phyloP scores from a whole-genome alignment of 208 protist species.

The Trypanosoma lewisi region DNA sequence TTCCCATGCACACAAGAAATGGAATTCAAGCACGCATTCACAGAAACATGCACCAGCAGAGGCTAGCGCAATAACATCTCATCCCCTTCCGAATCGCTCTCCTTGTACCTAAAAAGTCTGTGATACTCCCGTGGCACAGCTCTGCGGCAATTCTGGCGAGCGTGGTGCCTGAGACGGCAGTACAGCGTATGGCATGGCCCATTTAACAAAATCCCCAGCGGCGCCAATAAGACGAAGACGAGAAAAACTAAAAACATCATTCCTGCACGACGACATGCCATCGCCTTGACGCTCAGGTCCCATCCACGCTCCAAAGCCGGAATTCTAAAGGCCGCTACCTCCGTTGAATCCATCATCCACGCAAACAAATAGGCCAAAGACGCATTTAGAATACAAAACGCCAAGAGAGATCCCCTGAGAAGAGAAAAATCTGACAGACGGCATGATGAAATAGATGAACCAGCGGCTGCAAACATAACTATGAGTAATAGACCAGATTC shows the following conservation, averaged over 20 bases:
- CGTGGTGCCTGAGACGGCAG: constrained; percentile 14
- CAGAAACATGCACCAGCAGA: background rate
- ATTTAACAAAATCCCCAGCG: constrained; percentile 1
- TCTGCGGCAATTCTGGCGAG: constrained; percentile 13
- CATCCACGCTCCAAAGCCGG: constrained; percentile 23
- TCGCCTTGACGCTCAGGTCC: constrained; percentile 23
- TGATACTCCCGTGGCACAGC: constrained; percentile 13
- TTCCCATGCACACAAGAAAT: background rate
- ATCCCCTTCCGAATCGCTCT: constrained; percentile 25
- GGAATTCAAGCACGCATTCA: constrained; percentile 7
- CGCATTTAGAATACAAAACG: constrained; percentile 21
- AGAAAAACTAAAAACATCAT: constrained; percentile 13
- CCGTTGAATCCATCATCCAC: constrained; percentile 30
- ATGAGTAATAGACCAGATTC: background rate
- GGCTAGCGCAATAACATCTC: constrained; percentile 7
- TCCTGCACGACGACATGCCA: constrained; percentile 27
- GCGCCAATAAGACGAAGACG: constrained; percentile 18
- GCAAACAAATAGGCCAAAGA: constrained; percentile 27
- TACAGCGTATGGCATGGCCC: constrained; percentile 12
- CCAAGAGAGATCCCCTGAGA: constrained; percentile 9
- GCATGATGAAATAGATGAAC: background rate
- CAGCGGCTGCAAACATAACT: background rate
- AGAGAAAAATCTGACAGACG: constrained; percentile 15
- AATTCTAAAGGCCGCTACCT: constrained; percentile 19
- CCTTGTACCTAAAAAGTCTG: constrained; percentile 9